Evolutionary conservation across 495 filamentous ascomycete genomes (phyloP).

Genomic region (Aspergillus cristatus): DNA sequence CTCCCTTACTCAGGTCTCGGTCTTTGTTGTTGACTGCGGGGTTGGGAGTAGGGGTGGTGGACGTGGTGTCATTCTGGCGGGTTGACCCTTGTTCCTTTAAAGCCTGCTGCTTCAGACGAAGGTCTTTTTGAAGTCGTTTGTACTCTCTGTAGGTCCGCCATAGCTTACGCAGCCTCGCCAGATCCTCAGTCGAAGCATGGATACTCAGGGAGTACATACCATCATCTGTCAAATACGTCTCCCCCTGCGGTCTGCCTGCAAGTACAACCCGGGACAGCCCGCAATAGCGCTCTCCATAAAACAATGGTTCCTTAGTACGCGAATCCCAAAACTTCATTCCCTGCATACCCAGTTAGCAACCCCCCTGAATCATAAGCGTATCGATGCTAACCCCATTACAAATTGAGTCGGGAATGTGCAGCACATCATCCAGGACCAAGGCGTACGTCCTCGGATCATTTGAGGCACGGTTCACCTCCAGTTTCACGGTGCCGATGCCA

Average conservation of each 20-base stretch:
- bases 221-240: conserved; percentile 6
- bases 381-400: conserved; percentile 16
- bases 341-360: too few species aligned
- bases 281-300: conserved; percentile 10
- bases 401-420: conserved; percentile 16
- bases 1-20: too few species aligned
- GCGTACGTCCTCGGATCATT: conserved; percentile 5
- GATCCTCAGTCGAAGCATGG: conserved; percentile 8
- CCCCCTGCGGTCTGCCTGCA: conserved; percentile 11
- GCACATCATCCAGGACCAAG: conserved; percentile 15
- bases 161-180: conserved; percentile 12
- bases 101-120: background rate
- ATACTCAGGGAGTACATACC: conserved; percentile 7
- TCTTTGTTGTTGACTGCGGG: too few species aligned
- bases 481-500: conserved; percentile 15
- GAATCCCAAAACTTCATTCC: too few species aligned
- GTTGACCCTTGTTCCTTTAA: background rate
- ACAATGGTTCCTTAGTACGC: conserved; percentile 10
- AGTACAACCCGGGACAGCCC: conserved; percentile 11
- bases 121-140: background rate
- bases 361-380: conserved; percentile 4
- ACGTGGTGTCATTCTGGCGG: background rate
- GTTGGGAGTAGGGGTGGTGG: too few species aligned
- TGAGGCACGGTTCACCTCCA: conserved; percentile 8
- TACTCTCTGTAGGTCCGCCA: background rate